Evolutionary conservation across 495 filamentous ascomycete species (phyloP), one percentile per base, ranked within the genome.

Genomic region (Xylaria bambusicola): DNA sequence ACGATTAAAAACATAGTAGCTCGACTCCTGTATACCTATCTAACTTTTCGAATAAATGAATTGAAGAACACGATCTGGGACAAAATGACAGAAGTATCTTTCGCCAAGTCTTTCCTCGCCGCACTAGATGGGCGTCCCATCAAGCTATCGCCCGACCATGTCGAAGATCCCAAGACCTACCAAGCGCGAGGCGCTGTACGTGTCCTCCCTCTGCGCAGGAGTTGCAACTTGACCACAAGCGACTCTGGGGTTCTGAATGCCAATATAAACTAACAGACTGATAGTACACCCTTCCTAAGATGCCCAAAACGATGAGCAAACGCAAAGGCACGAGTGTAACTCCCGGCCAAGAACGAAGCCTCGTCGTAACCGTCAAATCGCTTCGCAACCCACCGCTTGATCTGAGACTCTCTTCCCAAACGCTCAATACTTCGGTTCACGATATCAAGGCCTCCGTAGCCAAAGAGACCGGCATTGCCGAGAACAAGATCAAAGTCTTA

Each of bases 21-120:
- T 57, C 29, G 48, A 48, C 26, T 56, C 44, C 29, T 48, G 4
- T 7, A 47, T 6, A 38, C 40, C 33, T 33, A 27, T 20, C 2
- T 1, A 63, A 62, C 40, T 61, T 41, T 44, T 58, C 49, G 62
- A 64, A 56, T 47, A 54, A 60, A 48, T 23, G 24, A 33, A 7
- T 1, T 5, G 36, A 23, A 4, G 27, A 38, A 15, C 41, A 27
- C 45, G 10, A 50, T 1, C 23, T 26, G 52, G 31, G 9, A 17
- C 66, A 82, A 45, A 40, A 95, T 95, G 91, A 83, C 90, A n/a
- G 93, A 97, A 80, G 66, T 93, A 46, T 71, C 82, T 51, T 98
- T 96, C 72, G 84, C 90, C 59, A 92, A 90, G 72, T 77, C 84
- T 47, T 96, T 93, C 76, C 87, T 98, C 63, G 77, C 88, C 18